Conservation (phyloP, 305 asterid genomes). For the Solanum hybrid region DNA sequence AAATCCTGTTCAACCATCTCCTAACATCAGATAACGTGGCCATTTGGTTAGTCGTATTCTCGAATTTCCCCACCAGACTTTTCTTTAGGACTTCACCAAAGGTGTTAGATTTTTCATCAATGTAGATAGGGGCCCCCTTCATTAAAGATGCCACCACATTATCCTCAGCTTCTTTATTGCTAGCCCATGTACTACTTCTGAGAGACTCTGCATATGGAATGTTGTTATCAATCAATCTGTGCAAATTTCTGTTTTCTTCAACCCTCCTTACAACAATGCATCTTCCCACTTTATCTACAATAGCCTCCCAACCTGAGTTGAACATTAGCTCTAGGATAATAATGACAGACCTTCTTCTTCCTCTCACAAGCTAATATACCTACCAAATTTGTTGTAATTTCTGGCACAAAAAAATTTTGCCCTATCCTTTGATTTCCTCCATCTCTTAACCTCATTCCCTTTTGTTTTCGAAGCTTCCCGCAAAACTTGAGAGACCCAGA, state of each 20-base stretch:
- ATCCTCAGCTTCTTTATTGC: background rate
- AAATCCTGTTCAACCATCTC: background rate
- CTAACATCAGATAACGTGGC: background rate
- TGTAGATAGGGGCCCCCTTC: background rate
- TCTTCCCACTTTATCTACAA: background rate
- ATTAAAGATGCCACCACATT: background rate
- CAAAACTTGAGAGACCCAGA: background rate
- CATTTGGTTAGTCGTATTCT: background rate
- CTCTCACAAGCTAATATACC: background rate
- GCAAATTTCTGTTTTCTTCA: background rate
- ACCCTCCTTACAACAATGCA: background rate
- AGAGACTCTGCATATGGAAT: background rate
- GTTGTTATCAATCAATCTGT: background rate
- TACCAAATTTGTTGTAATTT: background rate
- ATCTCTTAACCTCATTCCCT: background rate
- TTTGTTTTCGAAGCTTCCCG: background rate
- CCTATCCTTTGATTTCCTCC: background rate
- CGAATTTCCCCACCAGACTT: background rate
- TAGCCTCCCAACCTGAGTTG: background rate
- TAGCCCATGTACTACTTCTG: background rate
- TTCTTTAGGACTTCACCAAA: background rate
- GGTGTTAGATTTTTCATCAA: background rate
- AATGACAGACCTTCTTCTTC: background rate
- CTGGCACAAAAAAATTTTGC: background rate
- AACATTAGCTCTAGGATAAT: background rate